phyloP scores from a whole-genome alignment of 1,139 yeast genomes.

The Blastobotrys raffinosifermentans region DNA sequence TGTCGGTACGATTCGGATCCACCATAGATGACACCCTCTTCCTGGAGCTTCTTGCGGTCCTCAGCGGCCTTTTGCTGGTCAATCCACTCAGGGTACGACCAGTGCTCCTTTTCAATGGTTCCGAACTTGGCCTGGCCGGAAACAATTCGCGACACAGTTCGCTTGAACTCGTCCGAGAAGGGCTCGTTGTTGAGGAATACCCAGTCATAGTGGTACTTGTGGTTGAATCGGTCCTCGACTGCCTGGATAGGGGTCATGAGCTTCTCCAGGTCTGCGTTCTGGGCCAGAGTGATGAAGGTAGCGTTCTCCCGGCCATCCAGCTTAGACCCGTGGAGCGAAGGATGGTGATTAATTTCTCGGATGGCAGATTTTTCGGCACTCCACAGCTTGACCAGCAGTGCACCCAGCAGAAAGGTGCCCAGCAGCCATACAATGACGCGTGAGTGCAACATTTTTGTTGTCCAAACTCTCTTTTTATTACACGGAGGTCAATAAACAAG shows the following conservation, averaged over 20 bases:
- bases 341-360: constrained; percentile 1
- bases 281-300: constrained; percentile 63
- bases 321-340: background rate
- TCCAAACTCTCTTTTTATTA: background rate
- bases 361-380: constrained; percentile 2
- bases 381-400: constrained; percentile 8
- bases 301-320: constrained; percentile 42
- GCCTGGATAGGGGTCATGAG: constrained; percentile 51
- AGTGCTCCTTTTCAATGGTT: constrained; percentile 54
- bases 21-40: constrained; percentile 52
- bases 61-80: constrained; percentile 52
- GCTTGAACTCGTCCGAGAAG: constrained; percentile 52
- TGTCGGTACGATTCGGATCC: constrained; percentile 60
- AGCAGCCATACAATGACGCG: constrained; percentile 12
- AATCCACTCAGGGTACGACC: constrained; percentile 71
- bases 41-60: constrained; percentile 44
- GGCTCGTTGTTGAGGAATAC: constrained; percentile 65
- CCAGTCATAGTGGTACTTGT: constrained; percentile 69
- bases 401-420: constrained; percentile 5
- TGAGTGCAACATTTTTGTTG: constrained; percentile 7
- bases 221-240: constrained; percentile 68
- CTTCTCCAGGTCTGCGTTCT: constrained; percentile 57
- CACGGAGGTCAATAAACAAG: too few species aligned
- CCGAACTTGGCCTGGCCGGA: constrained; percentile 63
- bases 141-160: constrained; percentile 42